phyloP scores from a whole-genome alignment of 2,329 filamentous ascomycete species.

The Diplodia sapinea region DNA sequence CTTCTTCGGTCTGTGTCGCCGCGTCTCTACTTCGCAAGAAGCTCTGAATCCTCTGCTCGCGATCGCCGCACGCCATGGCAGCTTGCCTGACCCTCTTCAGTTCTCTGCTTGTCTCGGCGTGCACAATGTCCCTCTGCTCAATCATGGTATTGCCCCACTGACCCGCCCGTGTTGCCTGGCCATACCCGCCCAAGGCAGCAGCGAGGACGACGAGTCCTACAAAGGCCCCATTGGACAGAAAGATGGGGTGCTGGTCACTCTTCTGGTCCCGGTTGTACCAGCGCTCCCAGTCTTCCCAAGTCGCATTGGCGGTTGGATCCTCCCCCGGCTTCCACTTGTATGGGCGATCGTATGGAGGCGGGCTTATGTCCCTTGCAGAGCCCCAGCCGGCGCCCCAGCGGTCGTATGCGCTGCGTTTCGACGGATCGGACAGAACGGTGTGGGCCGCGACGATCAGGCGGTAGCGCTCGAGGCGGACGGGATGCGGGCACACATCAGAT shows the following conservation, averaged over 20 bases:
- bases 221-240: slow-evolving; percentile 81
- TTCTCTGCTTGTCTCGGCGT: slow-evolving; percentile 69
- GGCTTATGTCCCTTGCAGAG: slow-evolving; percentile 49
- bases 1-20: slow-evolving; percentile 51
- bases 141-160: slow-evolving; percentile 67
- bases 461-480: slow-evolving; percentile 82
- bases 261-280: slow-evolving; percentile 46
- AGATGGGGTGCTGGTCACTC: slow-evolving; percentile 57
- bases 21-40: slow-evolving; percentile 68
- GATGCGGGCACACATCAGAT: slow-evolving; percentile 56
- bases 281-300: slow-evolving; percentile 96
- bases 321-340: slow-evolving; percentile 41
- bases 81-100: slow-evolving; percentile 62
- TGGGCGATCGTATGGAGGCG: slow-evolving; percentile 39
- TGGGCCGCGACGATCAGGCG: slow-evolving; percentile 87
- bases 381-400: slow-evolving; percentile 80
- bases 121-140: slow-evolving; percentile 68
- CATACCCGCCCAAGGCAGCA: slow-evolving; percentile 71
- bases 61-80: slow-evolving; percentile 53
- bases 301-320: slow-evolving; percentile 73
- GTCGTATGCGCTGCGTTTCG: slow-evolving; percentile 82
- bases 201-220: slow-evolving; percentile 72
- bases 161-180: slow-evolving; percentile 73
- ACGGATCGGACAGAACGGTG: slow-evolving; percentile 80
- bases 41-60: slow-evolving; percentile 68